phyloP scores from a whole-genome alignment of 2,329 filamentous ascomycete species.

The Xylaria sp. region DNA sequence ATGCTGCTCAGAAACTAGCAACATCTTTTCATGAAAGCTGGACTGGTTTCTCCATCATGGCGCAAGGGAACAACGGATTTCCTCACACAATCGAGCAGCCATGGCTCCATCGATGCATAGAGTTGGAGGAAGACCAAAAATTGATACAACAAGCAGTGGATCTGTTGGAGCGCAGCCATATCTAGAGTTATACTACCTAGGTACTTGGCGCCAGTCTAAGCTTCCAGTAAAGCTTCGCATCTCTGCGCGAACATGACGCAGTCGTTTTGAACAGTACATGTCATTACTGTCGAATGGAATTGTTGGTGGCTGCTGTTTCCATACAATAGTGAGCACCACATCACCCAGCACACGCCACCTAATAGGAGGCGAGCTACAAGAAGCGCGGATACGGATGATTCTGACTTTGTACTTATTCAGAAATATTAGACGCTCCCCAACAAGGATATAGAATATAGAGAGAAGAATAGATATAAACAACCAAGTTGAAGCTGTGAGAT shows the following conservation, averaged over 20 bases:
- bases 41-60: constrained; percentile 36
- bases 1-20: constrained; percentile 36
- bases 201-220: neutral
- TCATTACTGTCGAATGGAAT: neutral
- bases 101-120: constrained; percentile 46
- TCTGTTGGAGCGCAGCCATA: constrained; percentile 40
- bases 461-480: neutral
- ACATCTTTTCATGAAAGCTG: constrained; percentile 41
- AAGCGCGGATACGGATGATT: neutral
- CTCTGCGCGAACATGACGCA: neutral
- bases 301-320: neutral
- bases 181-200: neutral
- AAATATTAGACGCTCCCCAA: neutral
- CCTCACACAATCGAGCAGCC: constrained; percentile 45
- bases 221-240: neutral
- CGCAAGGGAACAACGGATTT: constrained; percentile 37
- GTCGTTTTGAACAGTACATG: neutral
- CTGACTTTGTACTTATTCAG: neutral
- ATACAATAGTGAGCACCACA: neutral
- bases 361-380: neutral
- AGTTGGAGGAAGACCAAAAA: constrained; percentile 42
- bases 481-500: neutral
- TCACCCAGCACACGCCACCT: no score
- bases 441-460: neutral
- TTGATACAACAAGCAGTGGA: constrained; percentile 44